Conservation (phyloP, 768 basidiomycete species). For the Pulveroboletus ravenelii region DNA sequence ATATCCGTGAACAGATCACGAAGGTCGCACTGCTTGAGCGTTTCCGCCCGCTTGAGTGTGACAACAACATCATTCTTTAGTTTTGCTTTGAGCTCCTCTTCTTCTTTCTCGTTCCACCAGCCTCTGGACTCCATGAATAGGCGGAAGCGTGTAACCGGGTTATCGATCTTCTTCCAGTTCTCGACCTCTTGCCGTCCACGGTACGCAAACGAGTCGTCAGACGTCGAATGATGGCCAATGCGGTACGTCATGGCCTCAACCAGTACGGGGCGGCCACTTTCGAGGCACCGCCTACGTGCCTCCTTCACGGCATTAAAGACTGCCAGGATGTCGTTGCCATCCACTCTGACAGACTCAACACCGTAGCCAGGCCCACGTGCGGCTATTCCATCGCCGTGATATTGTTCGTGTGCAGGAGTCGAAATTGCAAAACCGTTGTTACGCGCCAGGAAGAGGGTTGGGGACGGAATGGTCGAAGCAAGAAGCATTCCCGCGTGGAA, state of each 20-base stretch:
- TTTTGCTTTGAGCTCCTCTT: slow-evolving; percentile 62
- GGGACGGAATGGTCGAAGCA: slow-evolving; percentile 71
- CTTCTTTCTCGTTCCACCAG: slow-evolving; percentile 81
- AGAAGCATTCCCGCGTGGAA: slow-evolving; percentile 89
- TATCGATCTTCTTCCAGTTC: slow-evolving; percentile 86
- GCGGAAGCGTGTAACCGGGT: slow-evolving; percentile 82
- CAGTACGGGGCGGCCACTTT: slow-evolving; percentile 76
- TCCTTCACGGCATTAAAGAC: slow-evolving; percentile 72
- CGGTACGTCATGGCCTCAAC: slow-evolving; percentile 92
- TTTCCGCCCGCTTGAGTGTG: slow-evolving; percentile 76
- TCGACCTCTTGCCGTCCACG: slow-evolving; percentile 86
- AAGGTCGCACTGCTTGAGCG: slow-evolving; percentile 62
- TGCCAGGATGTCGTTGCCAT: slow-evolving; percentile 89
- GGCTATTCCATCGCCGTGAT: slow-evolving; percentile 89
- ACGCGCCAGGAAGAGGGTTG: slow-evolving; percentile 68
- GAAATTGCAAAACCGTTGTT: slow-evolving; percentile 96
- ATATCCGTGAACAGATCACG: slow-evolving; percentile 82
- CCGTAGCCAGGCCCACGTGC: slow-evolving; percentile 88
- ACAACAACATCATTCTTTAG: slow-evolving; percentile 71
- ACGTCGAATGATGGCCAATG: slow-evolving; percentile 92
- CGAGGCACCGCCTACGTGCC: slow-evolving; percentile 64
- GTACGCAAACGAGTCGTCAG: slow-evolving; percentile 95
- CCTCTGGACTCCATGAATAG: slow-evolving; percentile 74
- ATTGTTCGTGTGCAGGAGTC: slow-evolving; percentile 86
- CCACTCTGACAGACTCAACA: slow-evolving; percentile 85